A percentile compares a stretch with the other conserved stretches of the same genome.
Evolutionary conservation across 2,329 filamentous ascomycete genomes (phyloP).

Genomic region (Bipolaris sorokiniana): DNA sequence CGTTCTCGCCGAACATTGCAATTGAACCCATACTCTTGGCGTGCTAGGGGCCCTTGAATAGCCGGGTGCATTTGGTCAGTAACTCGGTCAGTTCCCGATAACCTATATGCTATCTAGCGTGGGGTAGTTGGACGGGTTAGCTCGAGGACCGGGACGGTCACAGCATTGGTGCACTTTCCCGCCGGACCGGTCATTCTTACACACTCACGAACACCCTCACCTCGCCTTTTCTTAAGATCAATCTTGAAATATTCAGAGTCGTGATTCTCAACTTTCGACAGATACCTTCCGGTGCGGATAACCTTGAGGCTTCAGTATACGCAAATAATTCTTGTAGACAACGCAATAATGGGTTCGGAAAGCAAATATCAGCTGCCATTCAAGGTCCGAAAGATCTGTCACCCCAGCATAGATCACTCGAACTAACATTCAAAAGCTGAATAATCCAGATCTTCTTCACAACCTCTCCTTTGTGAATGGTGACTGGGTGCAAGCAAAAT

Average conservation of each 20-base stretch:
- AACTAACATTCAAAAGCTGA: conserved; percentile 52
- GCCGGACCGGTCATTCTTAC: background rate
- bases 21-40: background rate
- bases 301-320: background rate
- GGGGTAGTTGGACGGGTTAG: conserved; percentile 20
- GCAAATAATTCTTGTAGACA: background rate
- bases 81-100: background rate
- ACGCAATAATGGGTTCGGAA: conserved; percentile 30
- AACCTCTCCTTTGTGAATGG: conserved; percentile 61
- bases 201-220: background rate
- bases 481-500: conserved; percentile 63
- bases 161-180: background rate
- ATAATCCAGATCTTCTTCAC: conserved; percentile 61
- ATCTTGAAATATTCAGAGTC: background rate
- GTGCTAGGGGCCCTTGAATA: conserved; percentile 9
- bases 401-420: background rate
- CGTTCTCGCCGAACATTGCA: conserved; percentile 11
- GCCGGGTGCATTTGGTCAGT: conserved; percentile 13
- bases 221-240: background rate
- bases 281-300: background rate
- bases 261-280: background rate
- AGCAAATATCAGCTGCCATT: conserved; percentile 51
- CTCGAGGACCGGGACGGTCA: background rate
- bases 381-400: conserved; percentile 42
- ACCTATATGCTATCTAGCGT: conserved; percentile 18